These are phyloP conservation scores for Whalleya microplaca DNA, from an alignment of 2,329 filamentous ascomycete species.

Conservation along the genomic window DNA sequence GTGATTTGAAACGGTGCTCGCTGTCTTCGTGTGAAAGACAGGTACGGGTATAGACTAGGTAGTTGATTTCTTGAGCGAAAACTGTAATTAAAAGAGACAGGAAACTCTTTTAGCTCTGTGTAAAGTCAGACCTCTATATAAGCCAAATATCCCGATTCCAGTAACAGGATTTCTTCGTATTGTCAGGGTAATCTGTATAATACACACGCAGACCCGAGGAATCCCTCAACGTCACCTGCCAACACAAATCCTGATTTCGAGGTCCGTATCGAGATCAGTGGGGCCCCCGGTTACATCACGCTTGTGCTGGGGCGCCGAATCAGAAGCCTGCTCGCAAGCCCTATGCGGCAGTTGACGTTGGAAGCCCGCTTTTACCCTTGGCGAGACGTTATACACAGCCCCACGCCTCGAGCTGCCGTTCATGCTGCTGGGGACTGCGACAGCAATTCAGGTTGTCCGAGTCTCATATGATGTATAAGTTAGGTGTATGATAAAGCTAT, in stretches of 20 bases:
- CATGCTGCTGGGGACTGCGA: no score
- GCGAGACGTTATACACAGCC: not conserved
- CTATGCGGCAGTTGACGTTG: not conserved
- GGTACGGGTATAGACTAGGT: not conserved
- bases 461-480: no score
- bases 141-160: not conserved
- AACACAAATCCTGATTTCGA: not conserved
- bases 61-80: no score
- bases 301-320: not conserved
- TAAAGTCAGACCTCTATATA: not conserved
- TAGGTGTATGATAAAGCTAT: no score
- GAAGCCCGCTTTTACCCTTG: not conserved
- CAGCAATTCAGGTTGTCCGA: no score
- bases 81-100: not conserved
- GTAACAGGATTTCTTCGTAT: not conserved
- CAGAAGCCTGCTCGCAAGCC: not conserved
- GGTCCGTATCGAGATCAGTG: not conserved
- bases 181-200: not conserved
- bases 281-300: not conserved
- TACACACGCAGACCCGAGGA: not conserved
- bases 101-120: not conserved
- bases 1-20: no score
- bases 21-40: not conserved
- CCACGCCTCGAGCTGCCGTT: not conserved
- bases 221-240: not conserved